Percentiles rank a stretch among this genome's conserved stretches.
phyloP scores from a whole-genome alignment of 2,329 filamentous ascomycete species.

The Ceratocystis alfenasii region DNA sequence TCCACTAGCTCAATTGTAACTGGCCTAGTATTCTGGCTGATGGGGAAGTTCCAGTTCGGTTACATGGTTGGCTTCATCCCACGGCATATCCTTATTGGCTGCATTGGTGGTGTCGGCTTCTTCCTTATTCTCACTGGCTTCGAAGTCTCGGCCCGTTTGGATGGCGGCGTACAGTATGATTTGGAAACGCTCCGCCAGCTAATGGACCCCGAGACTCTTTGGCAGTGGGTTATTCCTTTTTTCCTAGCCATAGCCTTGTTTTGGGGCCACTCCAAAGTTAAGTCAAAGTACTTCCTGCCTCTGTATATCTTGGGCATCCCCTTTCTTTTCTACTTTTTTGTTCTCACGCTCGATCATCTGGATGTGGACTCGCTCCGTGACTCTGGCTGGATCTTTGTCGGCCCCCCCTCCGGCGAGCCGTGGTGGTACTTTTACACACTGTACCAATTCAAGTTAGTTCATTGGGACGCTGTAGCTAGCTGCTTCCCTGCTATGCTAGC shows the following conservation, averaged over 20 bases:
- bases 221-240: conserved; percentile 74
- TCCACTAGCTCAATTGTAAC: conserved; percentile 84
- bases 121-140: conserved; percentile 86
- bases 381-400: conserved; percentile 82
- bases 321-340: conserved; percentile 64
- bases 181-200: conserved; percentile 64
- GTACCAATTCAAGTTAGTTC: conserved; percentile 71
- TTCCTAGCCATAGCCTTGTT: conserved; percentile 64
- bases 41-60: conserved; percentile 77
- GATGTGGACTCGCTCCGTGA: conserved; percentile 55
- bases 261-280: conserved; percentile 60
- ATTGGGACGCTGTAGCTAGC: conserved; percentile 72
- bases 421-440: conserved; percentile 98
- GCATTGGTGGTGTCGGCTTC: conserved; percentile 93
- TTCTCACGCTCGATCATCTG: conserved; percentile 55
- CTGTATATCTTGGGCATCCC: conserved; percentile 74
- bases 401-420: conserved; percentile 70
- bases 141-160: conserved; percentile 80
- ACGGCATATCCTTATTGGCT: conserved; percentile 88
- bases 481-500: conserved; percentile 92
- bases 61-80: conserved; percentile 96
- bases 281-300: conserved; percentile 76
- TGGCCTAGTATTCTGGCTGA: conserved; percentile 78
- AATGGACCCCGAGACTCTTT: conserved; percentile 58
- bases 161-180: conserved; percentile 75